Conservation (phyloP, 2,329 filamentous ascomycete species). For the Aschersonia sp. region DNA sequence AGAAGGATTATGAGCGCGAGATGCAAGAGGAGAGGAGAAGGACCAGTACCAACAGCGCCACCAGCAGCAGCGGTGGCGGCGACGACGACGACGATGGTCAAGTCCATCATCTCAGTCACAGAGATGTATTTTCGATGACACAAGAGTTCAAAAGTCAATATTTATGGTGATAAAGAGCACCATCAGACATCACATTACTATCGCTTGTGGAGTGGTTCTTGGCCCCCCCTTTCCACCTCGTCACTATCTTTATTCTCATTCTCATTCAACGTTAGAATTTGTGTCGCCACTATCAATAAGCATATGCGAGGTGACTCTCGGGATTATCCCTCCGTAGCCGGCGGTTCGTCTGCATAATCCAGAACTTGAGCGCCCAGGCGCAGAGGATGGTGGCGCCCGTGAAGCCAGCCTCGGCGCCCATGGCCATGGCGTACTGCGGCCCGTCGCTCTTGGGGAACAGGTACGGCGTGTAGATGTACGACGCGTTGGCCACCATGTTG, state of each 20-base stretch:
- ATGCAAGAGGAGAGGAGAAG: no score
- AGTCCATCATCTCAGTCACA: neutral
- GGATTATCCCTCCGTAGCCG: neutral
- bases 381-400: conserved; percentile 3
- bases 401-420: conserved; percentile 7
- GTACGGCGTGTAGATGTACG: conserved; percentile 27
- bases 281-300: neutral
- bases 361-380: conserved; percentile 5
- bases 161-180: neutral
- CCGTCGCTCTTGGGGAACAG: conserved; percentile 22
- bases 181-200: neutral
- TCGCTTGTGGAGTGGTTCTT: no score
- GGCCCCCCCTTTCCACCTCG: no score
- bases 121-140: neutral
- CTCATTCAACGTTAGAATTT: neutral
- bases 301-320: neutral
- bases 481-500: conserved; percentile 10
- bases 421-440: conserved; percentile 24
- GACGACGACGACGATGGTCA: neutral
- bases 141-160: neutral
- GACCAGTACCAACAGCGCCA: no score
- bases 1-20: no score
- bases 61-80: neutral
- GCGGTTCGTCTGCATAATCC: neutral
- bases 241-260: no score